Base-by-base conservation (phyloP, 495 filamentous ascomycete genomes). In the Penicillium parvum region DNA sequence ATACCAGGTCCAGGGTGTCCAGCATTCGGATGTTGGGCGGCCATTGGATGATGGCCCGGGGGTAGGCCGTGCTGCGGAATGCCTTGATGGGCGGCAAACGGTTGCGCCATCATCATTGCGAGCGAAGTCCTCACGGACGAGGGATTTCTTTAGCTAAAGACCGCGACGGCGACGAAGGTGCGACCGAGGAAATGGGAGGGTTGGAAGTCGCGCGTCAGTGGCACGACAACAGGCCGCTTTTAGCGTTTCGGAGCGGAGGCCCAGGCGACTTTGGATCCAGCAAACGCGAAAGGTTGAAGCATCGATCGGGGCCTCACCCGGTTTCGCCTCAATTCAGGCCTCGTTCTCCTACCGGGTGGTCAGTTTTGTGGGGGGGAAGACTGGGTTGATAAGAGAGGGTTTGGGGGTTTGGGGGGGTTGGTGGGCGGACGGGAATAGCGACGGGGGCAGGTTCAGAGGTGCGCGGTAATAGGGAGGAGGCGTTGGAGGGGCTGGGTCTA, bases 11-110 rank as follows among this genome's bases (percentile, higher is more conserved):
- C 69, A 14, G 68, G 74, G 54, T 66, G 72, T 67, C 45, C 75
- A 71, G 50, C 69, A 47, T 69, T 84, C 40, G 84, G 86, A 55
- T 88, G 86, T 58, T 88, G 86, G 60, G 63, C 76, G 43, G 67
- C 75, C 79, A 87, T 86, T 51, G 82, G 85, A 61, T 92, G 88
- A 32, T 92, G 88, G 32, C 84, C 85, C 32, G 83, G 87, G 53
- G 84, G 78, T 43, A 86, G 73, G 50, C 82, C 82, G 57, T 88
- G 84, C 45, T 83, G 82, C 32, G 79, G 79, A 66, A 90, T 88
- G 63, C 74, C 79, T 68, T 69, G 79, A 72, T 82, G 85, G 70
- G 76, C 82, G 65, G 81, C 74, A 68, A 82, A 88, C 41, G 75
- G 68, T 61, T 82, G 81, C 56, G 75, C 73, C 71, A 88, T 82